These are phyloP conservation scores for Aspergillus tanneri DNA, from an alignment of 2,329 filamentous ascomycete genomes.

Conservation along the genomic window DNA sequence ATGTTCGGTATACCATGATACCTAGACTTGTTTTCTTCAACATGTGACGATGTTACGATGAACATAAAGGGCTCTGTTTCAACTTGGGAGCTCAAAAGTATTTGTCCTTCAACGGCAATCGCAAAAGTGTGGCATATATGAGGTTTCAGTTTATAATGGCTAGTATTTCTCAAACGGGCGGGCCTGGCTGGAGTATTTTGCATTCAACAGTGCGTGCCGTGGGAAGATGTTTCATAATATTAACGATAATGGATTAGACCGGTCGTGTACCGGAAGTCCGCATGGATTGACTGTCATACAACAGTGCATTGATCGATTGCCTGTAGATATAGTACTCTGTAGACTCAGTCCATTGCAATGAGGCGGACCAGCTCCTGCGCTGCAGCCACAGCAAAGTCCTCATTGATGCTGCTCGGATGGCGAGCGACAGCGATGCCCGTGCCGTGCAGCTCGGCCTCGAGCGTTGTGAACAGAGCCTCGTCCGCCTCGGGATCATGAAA, in stretches of 20 bases:
- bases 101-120: conserved; percentile 64
- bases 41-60: conserved; percentile 60
- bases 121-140: conserved; percentile 37
- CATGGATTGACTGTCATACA: too few species aligned
- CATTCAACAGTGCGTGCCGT: conserved; percentile 34
- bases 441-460: conserved; percentile 51
- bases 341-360: background rate
- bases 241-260: conserved; percentile 5
- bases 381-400: conserved; percentile 25
- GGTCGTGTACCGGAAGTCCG: background rate
- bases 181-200: conserved; percentile 38
- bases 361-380: background rate
- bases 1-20: conserved; percentile 38
- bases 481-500: conserved; percentile 56
- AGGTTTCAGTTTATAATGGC: conserved; percentile 26
- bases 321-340: too few species aligned
- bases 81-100: conserved; percentile 50
- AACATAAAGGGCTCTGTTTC: conserved; percentile 51
- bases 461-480: conserved; percentile 45
- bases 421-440: conserved; percentile 53
- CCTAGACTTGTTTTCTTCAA: conserved; percentile 48
- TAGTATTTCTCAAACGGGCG: conserved; percentile 28
- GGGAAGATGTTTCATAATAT: conserved; percentile 25
- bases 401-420: conserved; percentile 41
- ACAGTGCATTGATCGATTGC: too few species aligned